Percentiles rank a stretch among this genome's conserved stretches.
Conservation (phyloP, 768 basidiomycete species). For the Rhizopogon salebrosus region DNA sequence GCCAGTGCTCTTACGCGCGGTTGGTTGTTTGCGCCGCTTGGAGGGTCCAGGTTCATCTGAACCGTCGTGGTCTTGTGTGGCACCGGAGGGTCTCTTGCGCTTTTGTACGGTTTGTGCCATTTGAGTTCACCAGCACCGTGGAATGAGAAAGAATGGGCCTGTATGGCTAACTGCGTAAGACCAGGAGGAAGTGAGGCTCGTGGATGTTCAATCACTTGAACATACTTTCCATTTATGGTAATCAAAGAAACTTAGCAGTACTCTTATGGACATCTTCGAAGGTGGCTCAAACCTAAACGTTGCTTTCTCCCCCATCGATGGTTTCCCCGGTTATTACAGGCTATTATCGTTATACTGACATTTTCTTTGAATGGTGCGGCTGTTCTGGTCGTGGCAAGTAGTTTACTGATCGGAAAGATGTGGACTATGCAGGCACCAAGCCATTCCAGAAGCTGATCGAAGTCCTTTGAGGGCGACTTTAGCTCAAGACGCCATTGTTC, state of each 20-base stretch:
- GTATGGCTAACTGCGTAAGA: not conserved
- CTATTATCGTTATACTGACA: conserved; percentile 81
- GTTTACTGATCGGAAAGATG: not conserved
- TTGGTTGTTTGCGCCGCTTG: conserved; percentile 49
- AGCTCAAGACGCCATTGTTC: conserved; percentile 65
- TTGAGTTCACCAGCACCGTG: conserved; percentile 2
- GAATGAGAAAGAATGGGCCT: not conserved
- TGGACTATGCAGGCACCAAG: conserved; percentile 42
- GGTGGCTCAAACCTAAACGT: too few species aligned
- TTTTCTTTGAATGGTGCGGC: conserved; percentile 75
- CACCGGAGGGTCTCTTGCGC: conserved; percentile 34
- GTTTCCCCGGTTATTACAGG: conserved; percentile 51
- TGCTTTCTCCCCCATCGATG: conserved; percentile 16
- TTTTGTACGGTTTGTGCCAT: conserved; percentile 75
- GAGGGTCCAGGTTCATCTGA: conserved; percentile 26
- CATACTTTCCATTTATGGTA: not conserved
- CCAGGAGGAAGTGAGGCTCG: not conserved
- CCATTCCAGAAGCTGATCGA: conserved; percentile 53
- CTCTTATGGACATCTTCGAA: too few species aligned
- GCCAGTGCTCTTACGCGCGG: conserved; percentile 85
- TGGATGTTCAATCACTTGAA: not conserved
- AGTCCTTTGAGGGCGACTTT: conserved; percentile 65
- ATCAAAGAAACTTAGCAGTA: not conserved
- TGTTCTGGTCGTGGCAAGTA: not conserved
- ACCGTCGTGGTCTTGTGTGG: conserved; percentile 36